phyloP scores from a whole-genome alignment of 202 grass and related monocot genomes.

The Panicum virgatum region DNA sequence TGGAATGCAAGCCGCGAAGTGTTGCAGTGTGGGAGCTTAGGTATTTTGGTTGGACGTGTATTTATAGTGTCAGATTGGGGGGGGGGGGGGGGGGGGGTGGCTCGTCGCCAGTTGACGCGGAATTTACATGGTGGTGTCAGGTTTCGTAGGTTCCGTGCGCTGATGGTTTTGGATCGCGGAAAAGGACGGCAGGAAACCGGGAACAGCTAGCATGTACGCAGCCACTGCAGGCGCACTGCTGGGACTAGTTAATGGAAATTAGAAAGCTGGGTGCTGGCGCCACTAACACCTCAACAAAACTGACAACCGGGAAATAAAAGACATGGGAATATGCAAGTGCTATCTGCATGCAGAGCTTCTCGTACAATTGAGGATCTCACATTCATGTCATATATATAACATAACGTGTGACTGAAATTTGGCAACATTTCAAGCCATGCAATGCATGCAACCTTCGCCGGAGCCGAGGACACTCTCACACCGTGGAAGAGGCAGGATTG shows the following conservation, averaged over 20 bases:
- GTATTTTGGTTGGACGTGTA: conserved; percentile 12
- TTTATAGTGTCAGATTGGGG: background rate
- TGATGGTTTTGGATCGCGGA: conserved; percentile 38
- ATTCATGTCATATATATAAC: no score
- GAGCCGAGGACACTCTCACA: no score
- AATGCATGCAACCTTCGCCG: no score
- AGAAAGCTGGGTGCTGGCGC: background rate
- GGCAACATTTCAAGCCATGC: no score
- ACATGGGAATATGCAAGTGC: no score
- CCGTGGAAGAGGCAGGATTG: no score
- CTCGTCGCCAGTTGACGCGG: background rate
- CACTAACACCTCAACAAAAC: conserved; percentile 4
- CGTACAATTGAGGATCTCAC: no score
- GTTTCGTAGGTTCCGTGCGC: conserved; percentile 25
- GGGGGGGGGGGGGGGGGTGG: background rate
- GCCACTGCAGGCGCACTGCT: conserved; percentile 6
- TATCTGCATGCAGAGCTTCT: no score
- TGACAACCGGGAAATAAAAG: background rate
- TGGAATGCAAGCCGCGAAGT: background rate
- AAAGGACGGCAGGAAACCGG: background rate
- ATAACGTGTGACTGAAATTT: no score
- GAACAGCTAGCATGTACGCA: background rate
- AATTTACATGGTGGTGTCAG: background rate
- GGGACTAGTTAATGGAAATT: background rate
- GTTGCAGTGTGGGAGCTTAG: background rate